Evolutionary conservation across 192 early-diverging fungal genomes (phyloP).

Genomic region (Allomyces arbusculus): DNA sequence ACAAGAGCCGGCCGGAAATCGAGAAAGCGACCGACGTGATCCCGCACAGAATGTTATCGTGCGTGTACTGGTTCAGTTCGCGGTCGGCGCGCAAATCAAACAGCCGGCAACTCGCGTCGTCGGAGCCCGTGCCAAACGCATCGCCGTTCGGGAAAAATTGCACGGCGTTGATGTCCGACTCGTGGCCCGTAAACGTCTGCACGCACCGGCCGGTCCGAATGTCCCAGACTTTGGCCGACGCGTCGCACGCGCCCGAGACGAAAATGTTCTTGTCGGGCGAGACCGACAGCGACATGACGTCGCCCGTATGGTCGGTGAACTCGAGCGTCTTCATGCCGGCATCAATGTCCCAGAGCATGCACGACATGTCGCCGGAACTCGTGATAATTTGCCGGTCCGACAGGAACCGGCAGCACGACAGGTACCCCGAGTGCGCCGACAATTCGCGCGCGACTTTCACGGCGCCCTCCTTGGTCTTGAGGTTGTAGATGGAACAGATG

Average conservation of each 20-base stretch:
- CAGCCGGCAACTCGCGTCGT: conserved; percentile 92
- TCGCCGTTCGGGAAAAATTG: conserved; percentile 99
- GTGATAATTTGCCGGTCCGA: conserved; percentile 91
- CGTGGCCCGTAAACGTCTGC: conserved; percentile 94
- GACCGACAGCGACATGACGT: conserved; percentile 95
- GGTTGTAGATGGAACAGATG: conserved; percentile 97
- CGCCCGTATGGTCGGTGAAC: conserved; percentile 94
- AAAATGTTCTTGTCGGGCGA: conserved; percentile 87
- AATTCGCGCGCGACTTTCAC: conserved; percentile 90
- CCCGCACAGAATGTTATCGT: conserved; percentile 95
- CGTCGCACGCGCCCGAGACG: conserved; percentile 95
- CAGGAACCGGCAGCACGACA: conserved; percentile 93
- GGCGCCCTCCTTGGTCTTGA: conserved; percentile 80
- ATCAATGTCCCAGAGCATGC: conserved; percentile 99
- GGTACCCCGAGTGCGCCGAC: conserved; percentile 89
- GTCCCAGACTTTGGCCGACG: conserved; percentile 97
- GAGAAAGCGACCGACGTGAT: conserved; percentile 97
- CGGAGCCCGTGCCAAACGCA: conserved; percentile 92
- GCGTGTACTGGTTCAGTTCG: conserved; percentile 93
- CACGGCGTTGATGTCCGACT: conserved; percentile 97
- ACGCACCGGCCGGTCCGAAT: conserved; percentile 90
- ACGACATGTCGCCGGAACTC: conserved; percentile 91
- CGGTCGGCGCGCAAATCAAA: conserved; percentile 96
- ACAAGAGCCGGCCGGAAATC: conserved; percentile 82
- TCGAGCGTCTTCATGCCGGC: conserved; percentile 92